A percentile compares a stretch with the other conserved stretches of the same genome.
Evolutionary conservation across 805 yeast genomes (phyloP).

Genomic region (Nakazawaea siamensis): DNA sequence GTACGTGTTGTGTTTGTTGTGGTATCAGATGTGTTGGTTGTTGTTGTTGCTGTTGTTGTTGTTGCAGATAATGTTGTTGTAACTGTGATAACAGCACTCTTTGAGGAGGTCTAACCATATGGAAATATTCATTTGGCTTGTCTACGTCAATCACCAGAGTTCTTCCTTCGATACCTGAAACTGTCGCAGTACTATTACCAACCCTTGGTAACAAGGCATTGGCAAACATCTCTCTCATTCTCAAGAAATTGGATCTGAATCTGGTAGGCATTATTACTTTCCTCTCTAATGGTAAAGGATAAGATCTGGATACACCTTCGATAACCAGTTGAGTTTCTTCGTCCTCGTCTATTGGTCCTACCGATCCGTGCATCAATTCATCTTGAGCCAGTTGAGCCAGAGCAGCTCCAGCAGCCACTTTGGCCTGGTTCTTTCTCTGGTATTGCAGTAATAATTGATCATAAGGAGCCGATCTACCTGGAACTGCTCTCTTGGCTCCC

Average conservation of each 20-base stretch:
- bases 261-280: constrained; percentile 64
- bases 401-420: constrained; percentile 74
- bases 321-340: constrained; percentile 89
- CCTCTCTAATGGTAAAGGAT: constrained; percentile 78
- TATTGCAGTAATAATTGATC: constrained; percentile 82
- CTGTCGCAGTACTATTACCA: constrained; percentile 37
- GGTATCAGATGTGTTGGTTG: neutral
- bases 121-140: constrained; percentile 55
- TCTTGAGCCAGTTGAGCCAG: constrained; percentile 73
- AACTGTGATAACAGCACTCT: constrained; percentile 17
- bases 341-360: constrained; percentile 64
- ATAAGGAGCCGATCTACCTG: constrained; percentile 88
- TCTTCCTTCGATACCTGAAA: constrained; percentile 76
- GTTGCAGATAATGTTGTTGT: constrained; percentile 10
- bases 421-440: constrained; percentile 89
- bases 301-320: constrained; percentile 76
- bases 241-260: constrained; percentile 62
- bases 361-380: constrained; percentile 42
- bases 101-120: constrained; percentile 43
- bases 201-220: constrained; percentile 63
- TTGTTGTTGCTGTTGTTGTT: constrained; percentile 6
- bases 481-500: constrained; percentile 96
- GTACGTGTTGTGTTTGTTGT: constrained; percentile 16
- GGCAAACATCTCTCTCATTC: constrained; percentile 93
- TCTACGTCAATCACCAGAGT: constrained; percentile 71